Conservation (phyloP, 352 stramenopile species). For the Pythium aristosporum region DNA sequence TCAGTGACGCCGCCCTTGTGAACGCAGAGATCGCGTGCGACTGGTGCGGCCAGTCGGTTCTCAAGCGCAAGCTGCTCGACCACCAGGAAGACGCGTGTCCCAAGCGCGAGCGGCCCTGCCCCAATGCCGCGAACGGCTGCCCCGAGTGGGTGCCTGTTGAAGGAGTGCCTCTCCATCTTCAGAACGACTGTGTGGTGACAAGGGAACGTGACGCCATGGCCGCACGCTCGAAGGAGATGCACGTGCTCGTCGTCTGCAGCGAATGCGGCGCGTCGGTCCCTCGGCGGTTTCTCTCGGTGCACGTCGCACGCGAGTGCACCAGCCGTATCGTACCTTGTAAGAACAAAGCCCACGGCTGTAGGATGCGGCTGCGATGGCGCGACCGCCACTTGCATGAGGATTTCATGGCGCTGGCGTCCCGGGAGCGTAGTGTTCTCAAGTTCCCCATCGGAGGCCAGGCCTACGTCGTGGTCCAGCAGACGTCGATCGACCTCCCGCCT, state of each 20-base stretch:
- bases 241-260: constrained; percentile 37
- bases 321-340: constrained; percentile 68
- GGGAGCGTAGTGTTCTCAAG: constrained; percentile 46
- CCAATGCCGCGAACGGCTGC: constrained; percentile 57
- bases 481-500: constrained; percentile 40
- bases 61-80: constrained; percentile 66
- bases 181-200: constrained; percentile 47
- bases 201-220: constrained; percentile 57
- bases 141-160: constrained; percentile 71
- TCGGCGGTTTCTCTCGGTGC: constrained; percentile 37
- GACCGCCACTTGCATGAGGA: constrained; percentile 74
- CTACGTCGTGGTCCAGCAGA: constrained; percentile 39
- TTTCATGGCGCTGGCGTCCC: constrained; percentile 41
- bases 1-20: constrained; percentile 37
- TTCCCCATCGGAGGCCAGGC: constrained; percentile 48
- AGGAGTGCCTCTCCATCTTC: constrained; percentile 49
- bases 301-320: constrained; percentile 49
- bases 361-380: constrained; percentile 51
- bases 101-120: constrained; percentile 65
- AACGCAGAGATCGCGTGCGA: constrained; percentile 62
- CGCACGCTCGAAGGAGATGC: constrained; percentile 44
- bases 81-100: constrained; percentile 80
- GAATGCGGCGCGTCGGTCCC: constrained; percentile 53
- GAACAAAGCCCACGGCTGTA: constrained; percentile 66
- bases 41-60: constrained; percentile 60